Base-by-base conservation (phyloP, 768 basidiomycete genomes). In the Dioszegia crocea region DNA sequence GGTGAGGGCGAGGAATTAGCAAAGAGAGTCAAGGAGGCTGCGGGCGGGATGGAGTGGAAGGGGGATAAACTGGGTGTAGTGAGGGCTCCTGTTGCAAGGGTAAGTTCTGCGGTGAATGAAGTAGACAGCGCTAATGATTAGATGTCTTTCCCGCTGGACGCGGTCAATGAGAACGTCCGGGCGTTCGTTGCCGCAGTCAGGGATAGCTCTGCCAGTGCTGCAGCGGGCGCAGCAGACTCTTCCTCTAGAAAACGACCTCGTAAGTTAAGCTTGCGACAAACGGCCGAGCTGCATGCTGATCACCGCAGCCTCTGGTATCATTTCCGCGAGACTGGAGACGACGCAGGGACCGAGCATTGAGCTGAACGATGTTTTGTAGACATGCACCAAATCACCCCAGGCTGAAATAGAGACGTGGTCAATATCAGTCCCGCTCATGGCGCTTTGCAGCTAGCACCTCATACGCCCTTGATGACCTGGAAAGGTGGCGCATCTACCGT, bases 31-130 rank as follows among this genome's bases (percentile, higher is more conserved):
- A 82, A 84, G 66, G 84, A 84, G 48, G 82, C 94, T 33, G 83
- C 85, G 56, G 90, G 89, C 12, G 86, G 86, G 3, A 85, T 86
- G 45, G 92, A 97, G 73, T 99, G 94, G 91, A 89, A 86, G 77
- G 90, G 89, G 9, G 91, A 96, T 78, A 87, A 87, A 73, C 77
- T 81, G 27, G 92, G 94, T 8, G 86, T 85, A 27, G 89, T 98
- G 47, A 84, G 88, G 41, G 83, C 88, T 50, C 85, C 67, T 30
- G 59, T 71, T 2, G 70, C 67, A 26, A 54, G 67, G 52, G 65
- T 71, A 40, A 62, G 68, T 61, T 10, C 40, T 52, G 47, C 51
- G 48, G 27, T 43, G 40, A 19, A 21, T 9, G 51, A 23, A 21
- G 4, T 10, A 12, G 17, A 11, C 36, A 4, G 10, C 30, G 39